Evolutionary conservation across 2,329 filamentous ascomycete species (phyloP).

Genomic region (Clarireedia homoeocarpa): DNA sequence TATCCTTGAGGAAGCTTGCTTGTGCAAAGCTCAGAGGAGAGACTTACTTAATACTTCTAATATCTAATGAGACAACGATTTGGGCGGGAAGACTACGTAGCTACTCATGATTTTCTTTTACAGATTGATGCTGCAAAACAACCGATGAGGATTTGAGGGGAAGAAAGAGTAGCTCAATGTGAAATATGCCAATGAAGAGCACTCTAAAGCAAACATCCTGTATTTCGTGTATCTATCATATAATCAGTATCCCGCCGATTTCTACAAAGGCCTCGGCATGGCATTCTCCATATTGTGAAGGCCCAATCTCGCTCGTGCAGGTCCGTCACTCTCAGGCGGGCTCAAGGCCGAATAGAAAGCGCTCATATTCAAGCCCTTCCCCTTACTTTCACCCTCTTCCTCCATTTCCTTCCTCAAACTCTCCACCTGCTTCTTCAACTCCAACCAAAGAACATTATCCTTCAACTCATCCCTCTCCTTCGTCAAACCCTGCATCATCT

Average conservation of each 20-base stretch:
- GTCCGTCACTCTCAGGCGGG: too few relatives aligned
- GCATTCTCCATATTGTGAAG: too few relatives aligned
- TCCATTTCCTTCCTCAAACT: conserved; percentile 54
- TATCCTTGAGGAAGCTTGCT: background rate
- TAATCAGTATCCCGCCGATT: too few relatives aligned
- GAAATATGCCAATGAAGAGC: too few relatives aligned
- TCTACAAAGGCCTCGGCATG: too few relatives aligned
- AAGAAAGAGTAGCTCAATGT: too few relatives aligned
- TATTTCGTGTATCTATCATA: too few relatives aligned
- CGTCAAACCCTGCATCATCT: conserved; percentile 4
- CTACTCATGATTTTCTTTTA: background rate
- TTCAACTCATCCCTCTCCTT: conserved; percentile 36
- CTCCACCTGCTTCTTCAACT: conserved; percentile 56
- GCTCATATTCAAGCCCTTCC: conserved; percentile 1
- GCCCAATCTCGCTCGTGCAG: too few relatives aligned
- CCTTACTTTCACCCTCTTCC: conserved; percentile 6
- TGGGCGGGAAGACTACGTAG: background rate
- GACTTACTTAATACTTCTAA: conserved; percentile 10
- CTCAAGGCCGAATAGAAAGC: too few relatives aligned
- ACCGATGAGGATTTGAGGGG: too few relatives aligned
- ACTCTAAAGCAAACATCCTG: too few relatives aligned
- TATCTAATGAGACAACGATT: conserved; percentile 18
- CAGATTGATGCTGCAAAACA: background rate
- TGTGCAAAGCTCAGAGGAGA: background rate
- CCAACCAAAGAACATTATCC: conserved; percentile 48